Base-by-base conservation (phyloP, 2,329 filamentous ascomycete species). In the Stagonosporopsis rhizophila region DNA sequence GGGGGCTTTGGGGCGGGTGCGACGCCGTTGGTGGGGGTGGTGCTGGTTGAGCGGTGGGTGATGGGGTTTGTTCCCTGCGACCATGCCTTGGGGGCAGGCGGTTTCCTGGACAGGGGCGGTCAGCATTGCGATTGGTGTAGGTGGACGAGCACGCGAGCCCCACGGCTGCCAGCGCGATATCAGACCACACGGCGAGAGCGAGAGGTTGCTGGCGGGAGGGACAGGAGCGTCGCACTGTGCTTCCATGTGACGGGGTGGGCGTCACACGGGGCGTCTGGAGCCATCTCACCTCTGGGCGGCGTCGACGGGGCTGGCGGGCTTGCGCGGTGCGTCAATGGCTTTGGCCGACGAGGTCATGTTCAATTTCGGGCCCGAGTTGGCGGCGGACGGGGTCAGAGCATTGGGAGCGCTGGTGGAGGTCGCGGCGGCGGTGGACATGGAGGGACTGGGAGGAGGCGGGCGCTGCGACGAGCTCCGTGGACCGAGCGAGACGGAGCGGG, bases 61-160 rank as follows among this genome's bases (percentile, higher is more conserved):
- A 86, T 82, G 40, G 85, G 83, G 71, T 88, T 88, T 50, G 49
- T 23, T 66, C 83, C 84, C 68, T 82, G 79, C 44, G 81, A 80
- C 86, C 86, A 88, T 68, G 84, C 84, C 74, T 84, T 86, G 63
- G 82, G 83, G 44, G 81, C 64, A 27, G 79, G 72, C 74, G 83
- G 76, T 79, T 82, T 79, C 75, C 83, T 80, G 58, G n/a, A n/a
- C 47, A 46, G 27, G 37, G 41, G 40, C 44, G 39, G 65, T 75
- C 56, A 75, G 72, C 70, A 68, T 63, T 58, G 63, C 28, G 32
- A 38, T 45, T 23, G 56, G 11, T 7, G 6, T 11, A 3, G 40
- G 2, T 28, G 25, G 6, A 12, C 15, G 14, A 19, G 20, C 38
- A 14, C 12, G 6, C 14, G 15, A n/a, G 32, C 15, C 28, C 28